Base-by-base conservation (phyloP, 495 filamentous ascomycete genomes). In the Hypoxylon fuscum region DNA sequence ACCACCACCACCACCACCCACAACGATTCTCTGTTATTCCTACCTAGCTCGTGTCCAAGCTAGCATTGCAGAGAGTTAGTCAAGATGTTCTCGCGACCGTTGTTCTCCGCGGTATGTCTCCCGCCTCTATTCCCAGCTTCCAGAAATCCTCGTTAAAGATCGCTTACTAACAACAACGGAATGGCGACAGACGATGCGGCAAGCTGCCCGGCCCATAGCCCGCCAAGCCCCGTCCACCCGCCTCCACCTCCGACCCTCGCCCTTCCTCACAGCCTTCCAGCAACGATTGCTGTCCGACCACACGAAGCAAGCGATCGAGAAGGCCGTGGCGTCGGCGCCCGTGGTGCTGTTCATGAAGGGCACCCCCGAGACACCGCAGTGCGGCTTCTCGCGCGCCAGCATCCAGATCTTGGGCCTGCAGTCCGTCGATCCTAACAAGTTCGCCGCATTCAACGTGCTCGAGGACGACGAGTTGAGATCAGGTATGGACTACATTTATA, bases 261-360 rank as follows among this genome's bases (percentile, higher is more conserved):
- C 68, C 25, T 71, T 71, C 51, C 62, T 77, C 64, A 69, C 75
- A 66, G 51, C 72, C 48, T 59, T 74, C 54, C 74, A 79, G 56
- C 74, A 68, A 34, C 89, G 93, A 15, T 78, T 88, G 14, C 82
- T 98, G 32, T 97, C 95, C 10, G 80, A 86, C 23, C 85, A 92
- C 62, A 93, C 88, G 17, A 82, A 78, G 55, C 73, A 83, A 22
- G 91, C 93, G 3, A 97, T 98, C 61, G 90, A 97, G 69, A 90
- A 92, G 72, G 93, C 93, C 7, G 85, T 98, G 15, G 77, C 72
- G 20, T 90, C 91, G 1, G 88, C 91, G 8, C 94, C 93, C 3
- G 94, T 98, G 0, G 95, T 98, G 12, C 83, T 98, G 21, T 98
- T 98, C 80, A 98, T 98, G 94, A 98, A 98, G 77, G 94, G 95